phyloP scores from a whole-genome alignment of 192 early-diverging fungal species.

The Radiomyces spectabilis region DNA sequence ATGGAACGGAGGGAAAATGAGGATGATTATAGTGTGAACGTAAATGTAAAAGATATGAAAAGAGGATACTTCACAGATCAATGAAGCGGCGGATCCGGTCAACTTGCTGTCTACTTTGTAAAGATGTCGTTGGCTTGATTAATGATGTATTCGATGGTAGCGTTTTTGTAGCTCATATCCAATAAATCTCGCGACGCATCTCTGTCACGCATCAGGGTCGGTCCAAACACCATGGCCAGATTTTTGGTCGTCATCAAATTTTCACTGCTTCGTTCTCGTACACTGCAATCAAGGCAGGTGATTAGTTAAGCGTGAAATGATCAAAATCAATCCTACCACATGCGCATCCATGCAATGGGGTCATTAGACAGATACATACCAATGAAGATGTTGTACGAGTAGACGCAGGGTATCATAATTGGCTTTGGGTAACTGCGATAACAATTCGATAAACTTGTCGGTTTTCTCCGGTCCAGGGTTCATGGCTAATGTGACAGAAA shows the following conservation, averaged over 20 bases:
- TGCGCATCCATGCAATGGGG: background rate
- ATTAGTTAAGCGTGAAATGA: too few species aligned
- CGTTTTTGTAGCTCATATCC: constrained; percentile 70
- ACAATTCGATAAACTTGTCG: constrained; percentile 29
- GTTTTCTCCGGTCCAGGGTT: constrained; percentile 23
- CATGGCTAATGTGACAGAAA: constrained; percentile 2
- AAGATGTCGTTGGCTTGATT: constrained; percentile 34
- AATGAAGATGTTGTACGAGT: constrained; percentile 55
- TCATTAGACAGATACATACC: constrained; percentile 8
- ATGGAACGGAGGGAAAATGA: too few species aligned
- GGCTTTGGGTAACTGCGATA: constrained; percentile 45
- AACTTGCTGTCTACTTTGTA: too few species aligned
- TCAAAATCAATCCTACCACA: background rate
- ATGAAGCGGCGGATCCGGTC: too few species aligned
- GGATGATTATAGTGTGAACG: too few species aligned
- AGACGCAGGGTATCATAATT: constrained; percentile 52
- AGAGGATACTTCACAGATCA: too few species aligned
- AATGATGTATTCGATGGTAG: constrained; percentile 63
- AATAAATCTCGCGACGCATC: constrained; percentile 53
- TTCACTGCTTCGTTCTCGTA: constrained; percentile 45
- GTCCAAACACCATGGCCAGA: constrained; percentile 89
- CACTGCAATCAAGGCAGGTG: constrained; percentile 27
- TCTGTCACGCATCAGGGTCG: constrained; percentile 66
- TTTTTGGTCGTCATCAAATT: constrained; percentile 94
- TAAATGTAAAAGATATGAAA: too few species aligned